Evolutionary conservation across 805 yeast species (phyloP), one percentile per base, ranked within the genome.

Genomic region (Metschnikowia koreensis): DNA sequence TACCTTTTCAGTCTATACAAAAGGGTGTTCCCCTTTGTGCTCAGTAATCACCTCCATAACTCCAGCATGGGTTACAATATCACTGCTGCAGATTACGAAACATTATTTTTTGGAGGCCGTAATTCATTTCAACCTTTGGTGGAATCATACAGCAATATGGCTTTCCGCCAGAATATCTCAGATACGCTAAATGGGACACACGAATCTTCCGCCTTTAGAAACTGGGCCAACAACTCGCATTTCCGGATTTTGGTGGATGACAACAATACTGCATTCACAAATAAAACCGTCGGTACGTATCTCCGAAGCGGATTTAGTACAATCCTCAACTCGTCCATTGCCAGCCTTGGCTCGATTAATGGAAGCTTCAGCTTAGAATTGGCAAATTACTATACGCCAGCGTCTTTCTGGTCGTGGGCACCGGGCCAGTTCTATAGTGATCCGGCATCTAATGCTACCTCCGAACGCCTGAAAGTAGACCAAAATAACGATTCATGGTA

Each of bases 351-450:
- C 39, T 49, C 37, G 22, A 38, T 29, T 4, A 41, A 48, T 13
- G 45, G 27, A 27, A 38, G 46, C 29, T 38, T 17, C 17, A 31
- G 47, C 31, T 49, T 51, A 12, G 44, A 36, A 12, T 59, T 76
- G 6, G 41, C 57, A 28, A 54, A 64, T 44, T 36, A 60, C 22
- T 71, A 66, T 46, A 38, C 67, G 1, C 75, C 74, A 0, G 41
- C 52, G 9, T 60, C 70, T 13, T 66, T 79, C 37, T 91, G 97
- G 97, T 79, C 93, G 1, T 91, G 97, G 97, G 79, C 76, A 0
- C 62, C 74, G 0, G 65, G 68, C 9, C 80, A 86, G 61, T 94
- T 94, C 1, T 36, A 59, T 54, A 44, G 16, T 47, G 56, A n/a
- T 46, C 55, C 22, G 17, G 12, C n/a, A 38, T 37, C 34, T 46